These are phyloP conservation scores for Aspergillus hancockii DNA, from an alignment of 495 filamentous ascomycete genomes.

Conservation along the genomic window DNA sequence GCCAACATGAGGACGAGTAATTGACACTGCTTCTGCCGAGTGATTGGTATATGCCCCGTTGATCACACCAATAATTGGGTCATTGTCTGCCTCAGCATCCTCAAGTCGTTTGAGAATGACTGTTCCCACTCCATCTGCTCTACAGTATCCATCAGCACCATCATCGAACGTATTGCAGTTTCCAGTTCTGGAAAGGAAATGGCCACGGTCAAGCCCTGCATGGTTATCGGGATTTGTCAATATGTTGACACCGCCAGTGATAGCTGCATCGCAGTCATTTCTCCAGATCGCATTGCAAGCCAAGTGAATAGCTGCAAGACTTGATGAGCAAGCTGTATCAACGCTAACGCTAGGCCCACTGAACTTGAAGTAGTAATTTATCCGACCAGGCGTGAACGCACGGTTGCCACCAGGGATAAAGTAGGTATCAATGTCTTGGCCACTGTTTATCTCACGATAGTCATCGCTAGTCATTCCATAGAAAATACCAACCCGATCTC, in stretches of 20 bases:
- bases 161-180: constrained; percentile 82
- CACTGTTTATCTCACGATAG: constrained; percentile 87
- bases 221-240: constrained; percentile 86
- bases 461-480: constrained; percentile 93
- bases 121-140: constrained; percentile 70
- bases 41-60: constrained; percentile 71
- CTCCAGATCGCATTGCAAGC: constrained; percentile 81
- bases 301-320: constrained; percentile 78
- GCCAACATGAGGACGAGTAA: constrained; percentile 75
- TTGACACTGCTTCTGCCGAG: constrained; percentile 74
- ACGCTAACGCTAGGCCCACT: constrained; percentile 82
- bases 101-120: constrained; percentile 74
- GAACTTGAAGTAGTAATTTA: constrained; percentile 89
- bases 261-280: constrained; percentile 81
- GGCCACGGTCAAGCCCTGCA: constrained; percentile 76
- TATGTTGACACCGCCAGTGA: constrained; percentile 79
- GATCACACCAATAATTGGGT: constrained; percentile 70
- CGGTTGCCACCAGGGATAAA: constrained; percentile 88
- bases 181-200: constrained; percentile 78
- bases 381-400: constrained; percentile 84
- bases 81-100: constrained; percentile 73
- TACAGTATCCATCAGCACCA: constrained; percentile 75
- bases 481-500: constrained; percentile 86
- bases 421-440: constrained; percentile 90
- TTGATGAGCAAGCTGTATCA: constrained; percentile 90